Percentiles rank a stretch among this genome's conserved stretches.
Evolutionary conservation across 2,329 filamentous ascomycete species (phyloP).

Genomic region (Magnaporthiopsis rhizophila): DNA sequence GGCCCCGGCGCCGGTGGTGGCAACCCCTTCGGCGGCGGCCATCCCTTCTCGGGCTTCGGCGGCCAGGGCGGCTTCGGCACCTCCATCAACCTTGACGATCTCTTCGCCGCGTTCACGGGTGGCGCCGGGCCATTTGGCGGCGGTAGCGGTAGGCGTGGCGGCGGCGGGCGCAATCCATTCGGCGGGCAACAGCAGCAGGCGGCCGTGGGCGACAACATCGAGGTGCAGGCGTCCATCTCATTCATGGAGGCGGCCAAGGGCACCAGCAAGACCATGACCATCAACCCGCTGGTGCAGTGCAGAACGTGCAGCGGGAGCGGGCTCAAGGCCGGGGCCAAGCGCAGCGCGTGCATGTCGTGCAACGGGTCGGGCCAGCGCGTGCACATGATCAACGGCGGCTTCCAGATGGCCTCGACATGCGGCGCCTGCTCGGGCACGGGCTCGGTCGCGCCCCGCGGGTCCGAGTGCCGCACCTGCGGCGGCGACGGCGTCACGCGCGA

Average conservation of each 20-base stretch:
- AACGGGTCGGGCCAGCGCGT: constrained; percentile 80
- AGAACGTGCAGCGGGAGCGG: constrained; percentile 77
- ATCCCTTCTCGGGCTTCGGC: constrained; percentile 48
- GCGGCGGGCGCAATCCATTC: constrained; percentile 55
- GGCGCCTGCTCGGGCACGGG: constrained; percentile 73
- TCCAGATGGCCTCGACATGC: constrained; percentile 93
- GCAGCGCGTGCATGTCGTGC: constrained; percentile 68
- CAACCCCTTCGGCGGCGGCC: constrained; percentile 54
- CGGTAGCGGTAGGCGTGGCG: constrained; percentile 40
- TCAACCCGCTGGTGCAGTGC: constrained; percentile 75
- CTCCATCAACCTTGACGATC: constrained; percentile 92
- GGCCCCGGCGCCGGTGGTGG: constrained; percentile 50
- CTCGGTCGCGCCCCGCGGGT: constrained; percentile 65
- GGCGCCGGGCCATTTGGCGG: constrained; percentile 49
- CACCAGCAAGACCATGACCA: constrained; percentile 75
- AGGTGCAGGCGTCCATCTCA: constrained; percentile 84
- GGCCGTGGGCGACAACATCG: constrained; percentile 90
- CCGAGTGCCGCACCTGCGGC: constrained; percentile 70
- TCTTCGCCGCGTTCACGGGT: constrained; percentile 80
- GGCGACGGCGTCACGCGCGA: constrained; percentile 82
- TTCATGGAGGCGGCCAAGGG: constrained; percentile 97
- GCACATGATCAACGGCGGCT: constrained; percentile 84
- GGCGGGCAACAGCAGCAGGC: constrained; percentile 52
- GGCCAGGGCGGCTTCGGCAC: constrained; percentile 63
- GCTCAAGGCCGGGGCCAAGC: constrained; percentile 70